Evolutionary conservation across 768 basidiomycete species (phyloP).

Genomic region (Lentinula lateritia): DNA sequence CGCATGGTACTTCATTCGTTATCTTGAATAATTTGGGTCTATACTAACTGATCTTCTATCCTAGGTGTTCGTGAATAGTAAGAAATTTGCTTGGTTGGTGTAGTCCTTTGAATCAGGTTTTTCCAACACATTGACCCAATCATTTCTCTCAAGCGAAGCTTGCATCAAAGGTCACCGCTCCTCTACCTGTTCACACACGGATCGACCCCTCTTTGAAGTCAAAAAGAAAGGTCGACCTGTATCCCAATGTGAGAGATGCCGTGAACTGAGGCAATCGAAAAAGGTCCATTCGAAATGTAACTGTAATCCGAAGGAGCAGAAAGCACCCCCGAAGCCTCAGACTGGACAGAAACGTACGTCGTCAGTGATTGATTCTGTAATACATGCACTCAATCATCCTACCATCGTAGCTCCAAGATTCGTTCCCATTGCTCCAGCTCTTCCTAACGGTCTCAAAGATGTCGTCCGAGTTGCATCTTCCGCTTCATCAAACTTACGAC

Average conservation of each 20-base stretch:
- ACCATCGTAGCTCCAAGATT: constrained; percentile 45
- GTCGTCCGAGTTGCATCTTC: constrained; percentile 28
- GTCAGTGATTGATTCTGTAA: constrained; percentile 6
- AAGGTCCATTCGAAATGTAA: constrained; percentile 80
- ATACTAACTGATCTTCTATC: not conserved
- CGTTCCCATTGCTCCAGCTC: constrained; percentile 63
- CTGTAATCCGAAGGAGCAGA: constrained; percentile 44
- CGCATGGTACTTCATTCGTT: not conserved
- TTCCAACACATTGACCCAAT: not conserved
- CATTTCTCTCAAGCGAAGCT: constrained; percentile 53
- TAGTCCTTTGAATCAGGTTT: not conserved
- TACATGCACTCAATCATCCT: not conserved
- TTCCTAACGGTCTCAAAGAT: constrained; percentile 73
- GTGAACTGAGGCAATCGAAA: constrained; percentile 74
- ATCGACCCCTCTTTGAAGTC: constrained; percentile 87
- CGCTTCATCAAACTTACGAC: constrained; percentile 37
- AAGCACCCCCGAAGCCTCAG: constrained; percentile 19
- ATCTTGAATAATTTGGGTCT: no score
- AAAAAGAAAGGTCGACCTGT: constrained; percentile 92
- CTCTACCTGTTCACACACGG: constrained; percentile 80
- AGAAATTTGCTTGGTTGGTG: constrained; percentile 68
- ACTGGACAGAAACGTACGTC: constrained; percentile 34
- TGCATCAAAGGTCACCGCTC: constrained; percentile 96
- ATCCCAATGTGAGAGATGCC: constrained; percentile 84
- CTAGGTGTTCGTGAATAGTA: constrained; percentile 70